Conservation (phyloP, 2,329 filamentous ascomycete species). For the Curvularia lunata region DNA sequence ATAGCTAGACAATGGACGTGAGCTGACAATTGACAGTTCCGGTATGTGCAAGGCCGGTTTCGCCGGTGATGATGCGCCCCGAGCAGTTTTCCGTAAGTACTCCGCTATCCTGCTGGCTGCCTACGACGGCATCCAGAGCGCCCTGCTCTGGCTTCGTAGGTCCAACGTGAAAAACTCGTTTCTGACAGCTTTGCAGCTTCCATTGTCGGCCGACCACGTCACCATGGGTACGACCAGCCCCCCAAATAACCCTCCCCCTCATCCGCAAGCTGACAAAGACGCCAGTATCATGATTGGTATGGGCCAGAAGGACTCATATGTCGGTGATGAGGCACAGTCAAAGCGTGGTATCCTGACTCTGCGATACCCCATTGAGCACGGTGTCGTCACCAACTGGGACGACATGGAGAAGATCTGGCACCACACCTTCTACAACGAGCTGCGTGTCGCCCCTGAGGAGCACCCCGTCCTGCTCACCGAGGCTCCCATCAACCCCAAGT, state of each 20-base stretch:
- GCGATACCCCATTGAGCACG: conserved; percentile 99
- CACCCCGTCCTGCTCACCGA: conserved; percentile 99
- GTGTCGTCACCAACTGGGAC: conserved; percentile 99
- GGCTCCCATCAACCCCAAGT: conserved; percentile 99
- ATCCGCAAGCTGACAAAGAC: conserved; percentile 49
- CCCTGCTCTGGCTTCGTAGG: conserved; percentile 8
- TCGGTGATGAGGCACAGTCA: conserved; percentile 99
- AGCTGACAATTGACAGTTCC: conserved; percentile 71
- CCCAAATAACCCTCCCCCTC: conserved; percentile 19
- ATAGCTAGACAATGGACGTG: conserved; percentile 32
- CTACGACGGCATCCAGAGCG: conserved; percentile 21
- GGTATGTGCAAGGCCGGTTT: conserved; percentile 99
- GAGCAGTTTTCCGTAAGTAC: conserved; percentile 99
- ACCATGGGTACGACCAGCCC: conserved; percentile 85
- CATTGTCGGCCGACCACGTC: conserved; percentile 99
- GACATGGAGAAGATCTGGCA: conserved; percentile 99
- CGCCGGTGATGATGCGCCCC: conserved; percentile 99
- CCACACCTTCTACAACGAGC: conserved; percentile 99
- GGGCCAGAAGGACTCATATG: conserved; percentile 99
- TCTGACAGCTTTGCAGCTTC: conserved; percentile 69
- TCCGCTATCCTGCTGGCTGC: conserved; percentile 16
- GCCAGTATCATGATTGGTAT: conserved; percentile 99
- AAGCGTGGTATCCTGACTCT: conserved; percentile 99
- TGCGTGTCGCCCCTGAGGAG: conserved; percentile 99
- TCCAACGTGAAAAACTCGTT: conserved; percentile 23